Base-by-base conservation (phyloP, 257 asterid species). In the Nicotiana obtusifolia region DNA sequence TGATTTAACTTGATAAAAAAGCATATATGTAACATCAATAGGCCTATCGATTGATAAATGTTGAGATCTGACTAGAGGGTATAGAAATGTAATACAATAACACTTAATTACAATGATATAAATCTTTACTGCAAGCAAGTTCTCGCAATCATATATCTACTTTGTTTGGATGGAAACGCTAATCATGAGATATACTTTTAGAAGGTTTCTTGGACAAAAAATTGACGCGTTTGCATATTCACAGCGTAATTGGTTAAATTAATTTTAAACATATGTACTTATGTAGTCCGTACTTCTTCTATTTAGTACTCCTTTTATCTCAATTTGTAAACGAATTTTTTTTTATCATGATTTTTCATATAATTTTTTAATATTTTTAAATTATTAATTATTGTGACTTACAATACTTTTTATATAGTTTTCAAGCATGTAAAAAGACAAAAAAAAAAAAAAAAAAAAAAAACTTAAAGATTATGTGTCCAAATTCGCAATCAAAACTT, bases 1-100 rank as follows among this genome's bases (percentile, higher is more conserved):
- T 67, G 26, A 66, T 31, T 66, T 68, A 33, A 68, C 77, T 68
- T 68, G 77, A 68, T 35, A 68, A 35, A n/a, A 67, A 68, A 35
- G 54, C 77, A 68, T n/a, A 35, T 35, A 16, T n/a, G n/a, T 35
- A 35, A 0, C 1, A n/a, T 35, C 19, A 67, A 4, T 35, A 67
- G 2, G 19, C 53, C 54, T 4, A 67, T 35, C 19, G 5, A 35
- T n/a, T 37, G 30, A 5, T 68, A n/a, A 68, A 8, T 37, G 31
- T 19, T n/a, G 37, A 10, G 77, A 35, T 68, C 30, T 68, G 26
- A 68, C n/a, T 33, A 35, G 77, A 35, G 56, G 17, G 54, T 66
- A 24, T 37, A 68, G 16, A 68, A 68, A n/a, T 68, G 56, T 37
- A 68, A 4, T 33, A 33, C 37, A 33, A 7, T 33, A n/a, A 68